Evolutionary conservation across 495 filamentous ascomycete species (phyloP).

Genomic region (Penicillium longicatenatum): DNA sequence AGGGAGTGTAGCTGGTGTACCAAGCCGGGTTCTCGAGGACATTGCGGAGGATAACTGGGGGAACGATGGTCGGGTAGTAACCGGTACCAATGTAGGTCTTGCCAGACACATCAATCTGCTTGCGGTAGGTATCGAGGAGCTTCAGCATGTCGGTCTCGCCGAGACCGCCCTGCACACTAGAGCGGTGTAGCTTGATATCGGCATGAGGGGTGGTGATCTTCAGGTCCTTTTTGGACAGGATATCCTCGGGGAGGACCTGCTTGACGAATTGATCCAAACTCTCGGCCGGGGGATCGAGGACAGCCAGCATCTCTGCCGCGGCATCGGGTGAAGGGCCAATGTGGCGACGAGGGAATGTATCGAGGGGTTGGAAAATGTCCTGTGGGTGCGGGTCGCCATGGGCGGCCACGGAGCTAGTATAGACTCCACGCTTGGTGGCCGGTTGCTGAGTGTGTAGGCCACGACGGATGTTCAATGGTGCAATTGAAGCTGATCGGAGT

Average conservation of each 20-base stretch:
- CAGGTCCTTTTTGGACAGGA: constrained; percentile 70
- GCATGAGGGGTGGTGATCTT: constrained; percentile 38
- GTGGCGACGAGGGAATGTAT: constrained; percentile 83
- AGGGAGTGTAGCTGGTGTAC: constrained; percentile 99
- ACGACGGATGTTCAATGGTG: constrained; percentile 32
- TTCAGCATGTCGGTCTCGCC: constrained; percentile 71
- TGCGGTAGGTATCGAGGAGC: constrained; percentile 63
- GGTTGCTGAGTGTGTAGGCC: constrained; percentile 32
- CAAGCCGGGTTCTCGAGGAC: constrained; percentile 92
- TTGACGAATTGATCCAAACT: constrained; percentile 85
- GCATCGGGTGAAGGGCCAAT: constrained; percentile 83
- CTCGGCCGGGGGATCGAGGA: constrained; percentile 71
- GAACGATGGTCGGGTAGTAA: constrained; percentile 83
- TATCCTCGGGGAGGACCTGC: constrained; percentile 81
- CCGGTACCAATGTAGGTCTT: constrained; percentile 79
- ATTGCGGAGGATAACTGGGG: constrained; percentile 93
- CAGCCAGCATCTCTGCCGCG: constrained; percentile 76
- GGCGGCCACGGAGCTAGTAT: constrained; percentile 43
- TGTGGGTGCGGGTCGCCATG: constrained; percentile 47
- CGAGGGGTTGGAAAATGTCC: constrained; percentile 51
- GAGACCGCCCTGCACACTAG: constrained; percentile 54
- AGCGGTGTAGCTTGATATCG: constrained; percentile 43
- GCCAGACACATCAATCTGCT: constrained; percentile 59
- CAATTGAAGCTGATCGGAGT: constrained; percentile 30
- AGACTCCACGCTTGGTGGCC: constrained; percentile 34